phyloP scores from a whole-genome alignment of 139 green algal genomes.

The Chlamydomonas applanata region DNA sequence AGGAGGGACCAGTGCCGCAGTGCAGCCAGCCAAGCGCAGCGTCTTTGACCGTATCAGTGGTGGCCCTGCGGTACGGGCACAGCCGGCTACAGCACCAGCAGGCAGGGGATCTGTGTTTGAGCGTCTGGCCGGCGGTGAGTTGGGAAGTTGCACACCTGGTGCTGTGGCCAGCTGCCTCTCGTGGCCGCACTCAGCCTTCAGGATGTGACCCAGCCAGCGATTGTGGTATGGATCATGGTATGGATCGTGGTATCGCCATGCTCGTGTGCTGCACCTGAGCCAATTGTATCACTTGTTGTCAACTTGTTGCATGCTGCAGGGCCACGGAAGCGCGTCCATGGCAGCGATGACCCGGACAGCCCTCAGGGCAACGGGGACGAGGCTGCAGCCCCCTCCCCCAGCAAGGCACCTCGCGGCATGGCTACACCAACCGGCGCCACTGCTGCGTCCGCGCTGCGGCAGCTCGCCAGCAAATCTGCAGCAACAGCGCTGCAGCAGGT shows the following conservation, averaged over 20 bases:
- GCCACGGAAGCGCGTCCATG: neutral
- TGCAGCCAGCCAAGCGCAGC: neutral
- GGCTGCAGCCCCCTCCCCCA: neutral
- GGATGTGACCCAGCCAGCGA: too few relatives aligned
- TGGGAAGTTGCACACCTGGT: neutral
- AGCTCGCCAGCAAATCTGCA: conserved; percentile 1
- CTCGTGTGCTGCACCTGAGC: too few relatives aligned
- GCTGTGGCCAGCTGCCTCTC: too few relatives aligned
- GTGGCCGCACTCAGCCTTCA: too few relatives aligned
- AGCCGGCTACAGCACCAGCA: neutral
- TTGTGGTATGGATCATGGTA: too few relatives aligned
- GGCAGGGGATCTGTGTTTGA: conserved; percentile 2
- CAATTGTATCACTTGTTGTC: neutral
- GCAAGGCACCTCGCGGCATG: neutral
- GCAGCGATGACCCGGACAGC: too few relatives aligned
- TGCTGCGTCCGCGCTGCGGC: neutral
- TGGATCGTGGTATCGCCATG: too few relatives aligned
- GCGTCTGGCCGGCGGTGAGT: neutral
- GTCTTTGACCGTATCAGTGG: neutral
- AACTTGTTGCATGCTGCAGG: neutral
- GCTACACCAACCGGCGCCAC: neutral
- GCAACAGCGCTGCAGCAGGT: neutral
- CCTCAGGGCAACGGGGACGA: too few relatives aligned
- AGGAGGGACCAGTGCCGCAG: neutral
- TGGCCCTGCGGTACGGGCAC: neutral